Evolutionary conservation across 768 basidiomycete species (phyloP), one percentile per base, ranked within the genome.

Genomic region (Suillus alpinus): DNA sequence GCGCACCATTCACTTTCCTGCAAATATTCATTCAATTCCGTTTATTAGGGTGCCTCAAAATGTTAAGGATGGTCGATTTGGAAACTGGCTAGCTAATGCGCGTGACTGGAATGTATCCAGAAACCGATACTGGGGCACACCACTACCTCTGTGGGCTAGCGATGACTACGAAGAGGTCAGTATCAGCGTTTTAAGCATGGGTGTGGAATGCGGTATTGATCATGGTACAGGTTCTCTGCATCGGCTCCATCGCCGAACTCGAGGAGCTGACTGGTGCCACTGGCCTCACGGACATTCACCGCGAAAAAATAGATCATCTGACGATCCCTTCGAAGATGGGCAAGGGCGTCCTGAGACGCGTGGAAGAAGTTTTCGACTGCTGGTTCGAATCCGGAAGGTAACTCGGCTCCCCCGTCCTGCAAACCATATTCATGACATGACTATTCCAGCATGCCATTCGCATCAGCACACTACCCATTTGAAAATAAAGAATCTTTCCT

Each of bases 381-480:
- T 99, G 97, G 97, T 99, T 99, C 71, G 97, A 99, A 77, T 98
- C 96, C 4, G 97, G 97, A 78, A 94, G 92, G 94, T 94, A 65
- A 84, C 67, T 39, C 52, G 4, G 9, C 12, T 3, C 9, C 18
- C 59, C 40, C 29, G 31, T 50, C 6, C n/a, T 40, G 52, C 41
- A 36, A 9, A 37, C n/a, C 14, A 39, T 16, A 56, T 10, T 46
- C 31, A 44, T 58, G 39, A 60, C 20, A 44, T 9, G 56, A 34
- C 53, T 31, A 29, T 63, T 66, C 8, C 67, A 98, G 96, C 71
- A 99, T 99, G 97, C 97, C 97, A 4, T 99, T 95, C 71, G 96
- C 95, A 3, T 96, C 98, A 69, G 81, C 86, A 13, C 97, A 99
- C 73, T 98, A 97, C 81, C 97, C 97, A 12, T 98, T 98, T 73